phyloP scores from a whole-genome alignment of 169 alveolate genomes.

The Amoebophrya sp. region DNA sequence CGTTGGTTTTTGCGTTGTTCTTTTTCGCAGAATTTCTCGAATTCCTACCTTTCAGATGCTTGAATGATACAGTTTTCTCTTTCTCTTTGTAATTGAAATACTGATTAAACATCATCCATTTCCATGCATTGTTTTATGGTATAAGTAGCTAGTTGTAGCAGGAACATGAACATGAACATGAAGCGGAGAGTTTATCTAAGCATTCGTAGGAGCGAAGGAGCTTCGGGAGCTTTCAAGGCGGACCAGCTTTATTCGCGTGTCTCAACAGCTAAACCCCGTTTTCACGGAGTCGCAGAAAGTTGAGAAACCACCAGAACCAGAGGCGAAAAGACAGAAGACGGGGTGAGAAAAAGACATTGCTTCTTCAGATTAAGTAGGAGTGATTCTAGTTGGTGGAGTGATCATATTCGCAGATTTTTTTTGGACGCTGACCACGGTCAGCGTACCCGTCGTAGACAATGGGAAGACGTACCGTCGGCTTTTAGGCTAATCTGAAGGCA shows the following conservation, averaged over 20 bases:
- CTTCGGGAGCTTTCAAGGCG: conserved; percentile 48
- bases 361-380: too few relatives aligned
- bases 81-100: not conserved
- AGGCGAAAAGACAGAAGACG: not conserved
- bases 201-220: conserved; percentile 48
- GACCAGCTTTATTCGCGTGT: conserved; percentile 48
- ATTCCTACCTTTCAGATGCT: too few relatives aligned
- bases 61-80: too few relatives aligned
- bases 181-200: not conserved
- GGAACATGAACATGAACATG: not conserved
- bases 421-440: too few relatives aligned
- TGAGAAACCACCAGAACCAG: too few relatives aligned
- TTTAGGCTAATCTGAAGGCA: too few relatives aligned
- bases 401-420: too few relatives aligned
- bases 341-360: not conserved
- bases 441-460: too few relatives aligned
- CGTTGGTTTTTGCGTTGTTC: too few relatives aligned
- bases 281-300: not conserved
- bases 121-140: not conserved
- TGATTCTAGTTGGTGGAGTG: too few relatives aligned
- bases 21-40: too few relatives aligned
- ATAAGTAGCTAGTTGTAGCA: not conserved
- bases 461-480: too few relatives aligned
- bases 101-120: not conserved
- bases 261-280: conserved; percentile 50